phyloP scores from a whole-genome alignment of 768 basidiomycete species.

The Rhodotorula graminis region DNA sequence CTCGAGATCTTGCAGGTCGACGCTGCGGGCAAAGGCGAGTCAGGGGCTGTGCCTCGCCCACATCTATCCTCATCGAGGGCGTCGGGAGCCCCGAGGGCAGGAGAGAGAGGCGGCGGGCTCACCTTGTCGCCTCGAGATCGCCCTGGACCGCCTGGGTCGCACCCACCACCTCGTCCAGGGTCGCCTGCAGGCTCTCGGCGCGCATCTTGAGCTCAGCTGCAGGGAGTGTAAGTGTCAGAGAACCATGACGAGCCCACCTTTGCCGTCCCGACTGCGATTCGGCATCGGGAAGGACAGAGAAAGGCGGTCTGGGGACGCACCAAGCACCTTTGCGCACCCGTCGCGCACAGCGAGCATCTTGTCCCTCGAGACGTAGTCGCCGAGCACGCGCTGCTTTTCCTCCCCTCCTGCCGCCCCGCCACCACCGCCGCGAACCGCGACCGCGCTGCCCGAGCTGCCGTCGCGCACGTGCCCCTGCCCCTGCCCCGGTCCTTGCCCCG shows the following conservation, averaged over 20 bases:
- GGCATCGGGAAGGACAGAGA: no score
- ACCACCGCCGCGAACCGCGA: background rate
- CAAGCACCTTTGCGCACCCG: conserved; percentile 37
- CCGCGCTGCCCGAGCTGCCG: conserved; percentile 3
- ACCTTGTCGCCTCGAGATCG: conserved; percentile 36
- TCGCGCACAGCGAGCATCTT: conserved; percentile 42
- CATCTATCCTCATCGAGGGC: no score
- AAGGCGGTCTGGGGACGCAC: conserved; percentile 15
- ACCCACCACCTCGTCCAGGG: conserved; percentile 25
- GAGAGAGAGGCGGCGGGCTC: background rate
- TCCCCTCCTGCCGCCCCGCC: background rate
- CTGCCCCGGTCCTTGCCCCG: background rate
- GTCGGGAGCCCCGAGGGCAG: no score
- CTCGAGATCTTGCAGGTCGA: conserved; percentile 40
- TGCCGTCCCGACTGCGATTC: no score
- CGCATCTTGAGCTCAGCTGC: conserved; percentile 31
- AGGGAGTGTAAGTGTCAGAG: background rate
- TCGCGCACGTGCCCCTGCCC: conserved; percentile 6
- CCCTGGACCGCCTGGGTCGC: conserved; percentile 30
- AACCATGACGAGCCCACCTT: no score
- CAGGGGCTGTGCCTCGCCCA: no score
- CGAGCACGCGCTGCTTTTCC: conserved; percentile 38
- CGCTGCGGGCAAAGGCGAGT: background rate
- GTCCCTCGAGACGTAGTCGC: conserved; percentile 40
- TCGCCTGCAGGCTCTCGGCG: conserved; percentile 18